These are phyloP conservation scores for Alternaria sp. DNA, from an alignment of 2,329 filamentous ascomycete genomes.

Conservation along the genomic window DNA sequence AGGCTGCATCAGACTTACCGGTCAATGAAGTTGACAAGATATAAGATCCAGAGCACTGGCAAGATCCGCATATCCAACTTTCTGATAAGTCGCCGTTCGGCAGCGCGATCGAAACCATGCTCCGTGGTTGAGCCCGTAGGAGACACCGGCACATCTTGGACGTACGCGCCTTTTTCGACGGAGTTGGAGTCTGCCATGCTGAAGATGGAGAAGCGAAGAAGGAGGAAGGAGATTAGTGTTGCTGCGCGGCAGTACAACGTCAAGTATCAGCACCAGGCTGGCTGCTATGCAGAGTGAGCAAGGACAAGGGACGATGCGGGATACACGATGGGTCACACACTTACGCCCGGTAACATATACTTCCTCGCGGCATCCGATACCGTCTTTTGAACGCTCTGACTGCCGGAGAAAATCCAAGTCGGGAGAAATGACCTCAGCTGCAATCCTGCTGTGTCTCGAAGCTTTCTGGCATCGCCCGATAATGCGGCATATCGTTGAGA, in stretches of 20 bases:
- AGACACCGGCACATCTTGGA: constrained; percentile 17
- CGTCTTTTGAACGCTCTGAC: background rate
- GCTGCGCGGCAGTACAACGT: background rate
- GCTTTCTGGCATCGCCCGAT: background rate
- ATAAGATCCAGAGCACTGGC: constrained; percentile 46
- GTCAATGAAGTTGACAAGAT: constrained; percentile 47
- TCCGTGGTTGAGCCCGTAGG: constrained; percentile 12
- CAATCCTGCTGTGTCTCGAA: background rate
- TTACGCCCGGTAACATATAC: background rate
- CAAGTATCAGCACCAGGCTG: background rate
- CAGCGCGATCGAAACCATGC: constrained; percentile 32
- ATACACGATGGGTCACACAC: background rate
- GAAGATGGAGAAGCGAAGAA: background rate
- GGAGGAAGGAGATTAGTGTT: background rate
- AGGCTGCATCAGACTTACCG: constrained; percentile 19
- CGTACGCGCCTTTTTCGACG: constrained; percentile 21
- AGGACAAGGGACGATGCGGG: background rate
- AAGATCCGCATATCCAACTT: constrained; percentile 44
- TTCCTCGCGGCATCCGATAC: background rate
- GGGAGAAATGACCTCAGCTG: background rate
- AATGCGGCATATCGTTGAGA: background rate
- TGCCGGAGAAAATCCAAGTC: background rate
- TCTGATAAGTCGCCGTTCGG: constrained; percentile 37
- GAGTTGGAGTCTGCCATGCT: constrained; percentile 11
- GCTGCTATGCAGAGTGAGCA: background rate